Evolutionary conservation across 805 yeast species (phyloP).

Genomic region (Monosporozyma aquatica): DNA sequence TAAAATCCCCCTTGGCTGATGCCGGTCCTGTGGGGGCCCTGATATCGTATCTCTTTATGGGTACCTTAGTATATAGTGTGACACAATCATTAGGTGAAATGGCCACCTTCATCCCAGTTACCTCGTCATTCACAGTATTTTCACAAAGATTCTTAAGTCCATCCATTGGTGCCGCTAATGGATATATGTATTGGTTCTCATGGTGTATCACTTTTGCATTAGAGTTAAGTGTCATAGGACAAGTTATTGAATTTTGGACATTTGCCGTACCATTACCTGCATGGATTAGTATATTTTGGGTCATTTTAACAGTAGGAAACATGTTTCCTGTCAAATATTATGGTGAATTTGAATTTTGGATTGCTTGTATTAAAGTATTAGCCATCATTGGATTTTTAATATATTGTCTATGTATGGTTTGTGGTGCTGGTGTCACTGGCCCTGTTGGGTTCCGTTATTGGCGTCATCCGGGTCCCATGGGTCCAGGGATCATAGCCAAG

Average conservation of each 20-base stretch:
- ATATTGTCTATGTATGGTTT: conserved; percentile 60
- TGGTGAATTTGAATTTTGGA: conserved; percentile 73
- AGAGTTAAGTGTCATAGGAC: conserved; percentile 65
- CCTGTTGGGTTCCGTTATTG: conserved; percentile 74
- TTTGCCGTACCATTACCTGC: conserved; percentile 59
- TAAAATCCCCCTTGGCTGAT: conserved; percentile 41
- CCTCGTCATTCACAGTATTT: conserved; percentile 60
- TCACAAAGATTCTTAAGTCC: conserved; percentile 60
- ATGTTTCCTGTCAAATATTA: conserved; percentile 60
- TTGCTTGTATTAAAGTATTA: conserved; percentile 55
- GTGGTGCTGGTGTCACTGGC: conserved; percentile 63
- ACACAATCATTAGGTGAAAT: conserved; percentile 71
- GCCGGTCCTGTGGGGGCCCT: conserved; percentile 67
- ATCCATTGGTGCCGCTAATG: conserved; percentile 64
- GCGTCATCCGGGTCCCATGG: conserved; percentile 74
- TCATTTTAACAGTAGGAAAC: conserved; percentile 44
- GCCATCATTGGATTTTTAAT: conserved; percentile 66
- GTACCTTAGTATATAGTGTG: conserved; percentile 53
- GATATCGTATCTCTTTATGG: conserved; percentile 58
- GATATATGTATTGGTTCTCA: conserved; percentile 68
- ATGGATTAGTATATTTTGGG: conserved; percentile 63
- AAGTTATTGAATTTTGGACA: conserved; percentile 58
- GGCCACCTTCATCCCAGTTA: conserved; percentile 68
- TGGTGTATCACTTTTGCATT: conserved; percentile 73
- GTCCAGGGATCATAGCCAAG: conserved; percentile 48